Percentiles rank a stretch among this genome's conserved stretches.
Conservation (phyloP, 192 early-diverging fungal species). For the Mortierella hygrophila region DNA sequence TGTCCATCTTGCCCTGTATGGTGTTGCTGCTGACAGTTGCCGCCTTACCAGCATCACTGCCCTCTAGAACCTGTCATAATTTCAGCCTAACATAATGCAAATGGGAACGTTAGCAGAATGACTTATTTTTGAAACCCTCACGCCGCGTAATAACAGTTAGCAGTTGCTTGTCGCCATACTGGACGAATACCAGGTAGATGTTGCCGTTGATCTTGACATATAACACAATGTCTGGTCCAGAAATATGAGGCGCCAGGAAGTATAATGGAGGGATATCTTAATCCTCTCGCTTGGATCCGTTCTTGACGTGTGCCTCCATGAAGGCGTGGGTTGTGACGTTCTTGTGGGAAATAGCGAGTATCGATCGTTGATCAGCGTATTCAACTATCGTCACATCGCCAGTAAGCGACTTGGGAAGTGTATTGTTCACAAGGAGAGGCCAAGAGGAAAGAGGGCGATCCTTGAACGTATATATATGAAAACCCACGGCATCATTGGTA, state of each 20-base stretch:
- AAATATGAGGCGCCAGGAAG: conserved; percentile 29
- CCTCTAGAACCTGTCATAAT: no score
- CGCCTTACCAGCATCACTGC: no score
- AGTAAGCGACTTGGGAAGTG: conserved; percentile 13
- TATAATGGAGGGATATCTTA: conserved; percentile 38
- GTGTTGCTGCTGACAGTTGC: no score
- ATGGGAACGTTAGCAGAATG: no score
- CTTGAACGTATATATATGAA: no score
- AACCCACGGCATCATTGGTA: no score
- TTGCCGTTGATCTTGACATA: not conserved
- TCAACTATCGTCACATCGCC: conserved; percentile 8
- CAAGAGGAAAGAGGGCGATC: no score
- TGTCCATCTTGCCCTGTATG: conserved; percentile 21
- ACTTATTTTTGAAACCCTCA: no score
- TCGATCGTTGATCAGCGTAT: conserved; percentile 21
- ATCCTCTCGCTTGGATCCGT: conserved; percentile 22
- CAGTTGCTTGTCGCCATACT: no score
- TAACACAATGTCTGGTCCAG: conserved; percentile 29
- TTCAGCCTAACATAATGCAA: no score
- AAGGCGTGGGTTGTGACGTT: conserved; percentile 28
- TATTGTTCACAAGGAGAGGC: no score
- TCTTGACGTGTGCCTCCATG: conserved; percentile 31
- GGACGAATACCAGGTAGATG: not conserved
- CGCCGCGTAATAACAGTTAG: no score
- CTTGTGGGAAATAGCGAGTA: conserved; percentile 25